Percentiles rank a stretch among this genome's conserved stretches.
Evolutionary conservation across 495 filamentous ascomycete genomes (phyloP).

Genomic region (Bryoglossum gracile): DNA sequence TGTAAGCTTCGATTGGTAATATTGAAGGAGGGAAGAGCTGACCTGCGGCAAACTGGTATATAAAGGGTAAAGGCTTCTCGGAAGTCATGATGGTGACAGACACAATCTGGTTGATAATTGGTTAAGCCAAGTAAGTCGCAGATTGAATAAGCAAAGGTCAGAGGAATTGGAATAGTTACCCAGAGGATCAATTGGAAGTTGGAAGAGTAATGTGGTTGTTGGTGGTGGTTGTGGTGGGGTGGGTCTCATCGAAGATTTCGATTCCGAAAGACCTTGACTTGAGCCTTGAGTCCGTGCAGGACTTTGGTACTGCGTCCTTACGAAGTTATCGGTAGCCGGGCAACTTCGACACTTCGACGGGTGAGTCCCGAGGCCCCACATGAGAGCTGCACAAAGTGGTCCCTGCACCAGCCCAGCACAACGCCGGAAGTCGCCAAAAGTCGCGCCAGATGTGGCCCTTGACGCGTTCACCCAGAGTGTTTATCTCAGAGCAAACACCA

Average conservation of each 20-base stretch:
- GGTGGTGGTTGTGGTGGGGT: neutral
- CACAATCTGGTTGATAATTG: neutral
- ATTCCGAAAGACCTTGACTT: neutral
- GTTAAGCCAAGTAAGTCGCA: no score
- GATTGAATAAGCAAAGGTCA: no score
- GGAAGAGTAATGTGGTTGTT: neutral
- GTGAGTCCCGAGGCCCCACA: neutral
- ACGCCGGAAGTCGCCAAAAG: no score
- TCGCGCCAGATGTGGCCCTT: no score
- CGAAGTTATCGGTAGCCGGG: no score
- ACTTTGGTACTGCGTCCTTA: no score
- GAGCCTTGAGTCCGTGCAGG: no score
- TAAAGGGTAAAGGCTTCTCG: conserved; percentile 66
- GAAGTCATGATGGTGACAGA: conserved; percentile 22
- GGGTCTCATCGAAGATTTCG: neutral
- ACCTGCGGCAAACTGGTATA: conserved; percentile 82
- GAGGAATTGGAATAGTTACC: neutral
- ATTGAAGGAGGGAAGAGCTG: conserved; percentile 19
- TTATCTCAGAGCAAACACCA: no score
- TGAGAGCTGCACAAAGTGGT: no score
- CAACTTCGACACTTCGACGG: no score
- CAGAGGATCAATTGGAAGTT: neutral
- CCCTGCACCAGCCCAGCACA: no score
- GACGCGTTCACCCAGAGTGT: no score
- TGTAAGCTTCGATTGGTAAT: conserved; percentile 21